Evolutionary conservation across 2,329 filamentous ascomycete species (phyloP).

Genomic region (Sporothrix dimorphospora): DNA sequence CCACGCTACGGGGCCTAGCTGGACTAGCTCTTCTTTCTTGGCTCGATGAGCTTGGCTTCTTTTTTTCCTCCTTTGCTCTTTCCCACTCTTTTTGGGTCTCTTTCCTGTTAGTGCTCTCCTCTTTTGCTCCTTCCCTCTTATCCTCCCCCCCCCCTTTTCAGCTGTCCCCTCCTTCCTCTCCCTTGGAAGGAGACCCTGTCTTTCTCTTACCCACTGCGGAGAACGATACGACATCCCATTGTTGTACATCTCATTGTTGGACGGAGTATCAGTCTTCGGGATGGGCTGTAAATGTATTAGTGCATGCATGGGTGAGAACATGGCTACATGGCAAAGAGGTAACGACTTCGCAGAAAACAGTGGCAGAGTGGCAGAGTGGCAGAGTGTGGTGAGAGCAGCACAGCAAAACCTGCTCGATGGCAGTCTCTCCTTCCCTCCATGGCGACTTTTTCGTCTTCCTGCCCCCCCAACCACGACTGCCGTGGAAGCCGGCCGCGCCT

Average conservation of each 20-base stretch:
- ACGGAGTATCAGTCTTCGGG: neutral
- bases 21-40: neutral
- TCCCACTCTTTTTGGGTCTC: neutral
- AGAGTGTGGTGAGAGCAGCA: neutral
- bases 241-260: conserved; percentile 7
- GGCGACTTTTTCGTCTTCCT: neutral
- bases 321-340: neutral
- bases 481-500: conserved; percentile 8
- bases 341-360: neutral
- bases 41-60: neutral
- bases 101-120: neutral
- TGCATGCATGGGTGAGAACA: neutral
- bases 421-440: neutral
- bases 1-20: conserved; percentile 10
- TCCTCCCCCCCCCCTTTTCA: neutral
- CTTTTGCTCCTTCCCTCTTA: neutral
- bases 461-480: neutral
- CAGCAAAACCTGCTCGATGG: neutral
- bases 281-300: neutral
- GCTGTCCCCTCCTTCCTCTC: neutral
- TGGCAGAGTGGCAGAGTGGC: no score
- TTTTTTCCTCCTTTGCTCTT: neutral
- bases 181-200: neutral
- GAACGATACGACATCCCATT: conserved; percentile 17
- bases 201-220: conserved; percentile 19